Base-by-base conservation (phyloP, 352 stramenopile species). In the Pythium pyrilobum region DNA sequence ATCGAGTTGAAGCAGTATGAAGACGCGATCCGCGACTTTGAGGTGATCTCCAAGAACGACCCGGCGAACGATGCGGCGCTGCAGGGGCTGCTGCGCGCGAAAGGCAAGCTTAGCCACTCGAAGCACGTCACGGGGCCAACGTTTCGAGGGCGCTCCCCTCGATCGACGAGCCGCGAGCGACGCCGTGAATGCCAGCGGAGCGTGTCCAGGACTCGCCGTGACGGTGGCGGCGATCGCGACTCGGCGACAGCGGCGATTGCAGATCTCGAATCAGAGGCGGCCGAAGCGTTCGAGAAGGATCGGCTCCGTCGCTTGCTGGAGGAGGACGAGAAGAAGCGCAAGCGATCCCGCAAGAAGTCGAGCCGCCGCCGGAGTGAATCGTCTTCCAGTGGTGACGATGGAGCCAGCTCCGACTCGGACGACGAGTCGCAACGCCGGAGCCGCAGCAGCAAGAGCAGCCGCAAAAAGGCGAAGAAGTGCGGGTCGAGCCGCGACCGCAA, bases 1-100 rank as follows among this genome's bases (percentile, higher is more conserved):
- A 38, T 59, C 0, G 41, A 57, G 18, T 21, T 66, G n/a, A 63
- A 59, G 13, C 63, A 69, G 23, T 71, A 70, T 7, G 45, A 66
- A 3, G 71, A 81, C 11, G 66, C 69, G 2, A 61, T 81, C 12
- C 40, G 59, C 1, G 64, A 71, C 18, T 60, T 81, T n/a, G 69
- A 79, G 21, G 29, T n/a, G 2, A 60, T 64, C 9, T n/a, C 47
- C 4, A 18, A 50, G 20, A 24, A 73, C 10, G 56, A 79, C 18
- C 28, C 47, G 0, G 18, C 38, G 15, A 62, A 66, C 10, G 42
- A 62, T 3, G 33, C n/a, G 0, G 56, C 61, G 4, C 31, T 51
- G 2, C 38, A 52, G 4, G 57, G 62, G 2, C 42, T 81, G 9
- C 20, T 65, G 27, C 56, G 63, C 11, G 66, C 60, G 3, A 64